Conservation (phyloP, 2,329 filamentous ascomycete species). For the Onygena corvina region DNA sequence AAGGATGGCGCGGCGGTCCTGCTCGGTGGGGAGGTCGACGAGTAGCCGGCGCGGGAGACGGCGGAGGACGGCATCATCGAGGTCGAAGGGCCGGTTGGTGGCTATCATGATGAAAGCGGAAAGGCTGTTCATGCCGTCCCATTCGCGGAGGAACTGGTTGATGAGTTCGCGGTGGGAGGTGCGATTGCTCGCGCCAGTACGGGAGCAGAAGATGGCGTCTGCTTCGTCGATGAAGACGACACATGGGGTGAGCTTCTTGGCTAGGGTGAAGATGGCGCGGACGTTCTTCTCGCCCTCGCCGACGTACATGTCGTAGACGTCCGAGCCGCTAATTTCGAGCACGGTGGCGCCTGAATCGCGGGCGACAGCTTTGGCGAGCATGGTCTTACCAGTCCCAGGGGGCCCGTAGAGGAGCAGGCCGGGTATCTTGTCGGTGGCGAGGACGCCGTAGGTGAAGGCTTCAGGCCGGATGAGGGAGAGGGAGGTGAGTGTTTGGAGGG, state of each 20-base stretch:
- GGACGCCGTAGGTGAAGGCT: constrained; percentile 89
- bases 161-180: constrained; percentile 75
- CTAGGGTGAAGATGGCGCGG: constrained; percentile 77
- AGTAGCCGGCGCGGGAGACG: constrained; percentile 40
- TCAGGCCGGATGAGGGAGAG: constrained; percentile 78
- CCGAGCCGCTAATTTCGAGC: constrained; percentile 77
- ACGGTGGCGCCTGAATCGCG: constrained; percentile 55
- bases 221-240: constrained; percentile 97
- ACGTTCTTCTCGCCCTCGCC: constrained; percentile 96
- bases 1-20: constrained; percentile 38
- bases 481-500: constrained; percentile 77
- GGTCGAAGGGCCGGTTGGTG: constrained; percentile 87
- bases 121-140: constrained; percentile 78
- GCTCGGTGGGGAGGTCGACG: constrained; percentile 38
- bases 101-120: constrained; percentile 97
- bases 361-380: constrained; percentile 52
- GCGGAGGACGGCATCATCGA: constrained; percentile 53
- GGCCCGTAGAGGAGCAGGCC: constrained; percentile 81
- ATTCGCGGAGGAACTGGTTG: constrained; percentile 92
- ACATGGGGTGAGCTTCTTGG: constrained; percentile 80
- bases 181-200: constrained; percentile 50
- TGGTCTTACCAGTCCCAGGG: constrained; percentile 55
- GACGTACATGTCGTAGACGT: constrained; percentile 92
- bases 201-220: constrained; percentile 76
- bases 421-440: constrained; percentile 80